Conservation (phyloP, 23 red algal species). For the Gracilaria caudata region DNA sequence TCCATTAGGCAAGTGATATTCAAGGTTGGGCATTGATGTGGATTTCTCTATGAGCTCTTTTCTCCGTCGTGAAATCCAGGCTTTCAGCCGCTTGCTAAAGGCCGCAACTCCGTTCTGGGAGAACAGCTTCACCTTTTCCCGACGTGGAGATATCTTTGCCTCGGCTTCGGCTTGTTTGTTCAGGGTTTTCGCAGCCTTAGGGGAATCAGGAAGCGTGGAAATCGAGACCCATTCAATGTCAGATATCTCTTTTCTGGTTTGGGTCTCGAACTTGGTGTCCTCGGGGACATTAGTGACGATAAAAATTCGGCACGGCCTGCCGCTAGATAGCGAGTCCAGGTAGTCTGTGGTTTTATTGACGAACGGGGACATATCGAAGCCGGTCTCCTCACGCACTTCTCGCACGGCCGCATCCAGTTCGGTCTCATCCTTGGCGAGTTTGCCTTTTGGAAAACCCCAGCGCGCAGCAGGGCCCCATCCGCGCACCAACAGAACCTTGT, state of each 20-base stretch:
- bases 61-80: conserved; percentile 53
- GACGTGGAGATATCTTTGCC: not conserved
- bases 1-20: not conserved
- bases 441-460: conserved; percentile 99
- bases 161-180: conserved; percentile 20
- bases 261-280: conserved; percentile 72
- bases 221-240: conserved; percentile 85
- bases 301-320: conserved; percentile 73
- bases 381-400: conserved; percentile 91
- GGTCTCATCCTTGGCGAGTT: conserved; percentile 89
- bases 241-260: conserved; percentile 96
- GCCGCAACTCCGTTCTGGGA: conserved; percentile 56
- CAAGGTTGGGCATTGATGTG: conserved; percentile 20
- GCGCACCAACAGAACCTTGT: conserved; percentile 88
- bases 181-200: conserved; percentile 35
- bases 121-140: conserved; percentile 44
- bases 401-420: conserved; percentile 72
- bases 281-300: conserved; percentile 84
- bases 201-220: conserved; percentile 35
- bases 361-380: conserved; percentile 81
- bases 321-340: conserved; percentile 50
- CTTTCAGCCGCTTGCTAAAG: conserved; percentile 52
- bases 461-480: conserved; percentile 65
- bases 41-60: conserved; percentile 5
- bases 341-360: conserved; percentile 45